Conservation (phyloP, 2,329 filamentous ascomycete genomes). For the Colletotrichum eremochloae region DNA sequence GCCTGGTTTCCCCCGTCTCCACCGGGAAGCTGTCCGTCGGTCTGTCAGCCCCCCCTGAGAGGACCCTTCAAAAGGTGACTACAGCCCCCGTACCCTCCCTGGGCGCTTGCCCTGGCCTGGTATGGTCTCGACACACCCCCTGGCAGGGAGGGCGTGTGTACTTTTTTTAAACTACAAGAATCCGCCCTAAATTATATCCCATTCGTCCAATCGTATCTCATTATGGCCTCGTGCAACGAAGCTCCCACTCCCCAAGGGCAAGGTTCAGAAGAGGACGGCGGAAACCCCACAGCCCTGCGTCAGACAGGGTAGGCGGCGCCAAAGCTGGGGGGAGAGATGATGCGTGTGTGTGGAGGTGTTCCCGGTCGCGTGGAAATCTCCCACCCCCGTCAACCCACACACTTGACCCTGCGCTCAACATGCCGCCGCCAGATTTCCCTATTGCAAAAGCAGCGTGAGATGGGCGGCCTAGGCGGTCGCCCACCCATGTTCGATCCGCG, state of each 20-base stretch:
- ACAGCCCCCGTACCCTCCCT: conserved; percentile 44
- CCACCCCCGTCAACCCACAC: conserved; percentile 21
- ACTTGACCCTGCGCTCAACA: conserved; percentile 43
- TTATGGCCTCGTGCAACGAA: conserved; percentile 60
- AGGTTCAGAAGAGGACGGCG: neutral
- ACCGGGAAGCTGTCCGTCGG: conserved; percentile 2
- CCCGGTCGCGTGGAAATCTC: conserved; percentile 28
- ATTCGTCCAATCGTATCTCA: conserved; percentile 68
- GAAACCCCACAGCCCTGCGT: conserved; percentile 27
- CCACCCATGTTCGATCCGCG: conserved; percentile 35
- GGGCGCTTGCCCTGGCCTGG: conserved; percentile 47
- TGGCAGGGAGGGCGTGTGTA: conserved; percentile 54
- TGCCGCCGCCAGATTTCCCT: conserved; percentile 35
- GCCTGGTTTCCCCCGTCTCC: neutral
- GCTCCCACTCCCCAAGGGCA: conserved; percentile 45
- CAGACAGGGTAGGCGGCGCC: conserved; percentile 16
- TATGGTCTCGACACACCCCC: conserved; percentile 42
- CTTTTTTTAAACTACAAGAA: conserved; percentile 54
- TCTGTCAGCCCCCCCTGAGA: conserved; percentile 2
- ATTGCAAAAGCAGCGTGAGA: conserved; percentile 57
- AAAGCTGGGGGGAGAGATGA: conserved; percentile 13
- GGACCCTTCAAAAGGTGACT: conserved; percentile 42
- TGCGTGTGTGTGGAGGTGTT: conserved; percentile 2
- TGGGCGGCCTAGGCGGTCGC: conserved; percentile 45
- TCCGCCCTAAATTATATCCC: conserved; percentile 50